Percentiles rank a stretch among this genome's conserved stretches.
phyloP scores from a whole-genome alignment of 2,329 filamentous ascomycete genomes.

The Cytospora paraplurivora region DNA sequence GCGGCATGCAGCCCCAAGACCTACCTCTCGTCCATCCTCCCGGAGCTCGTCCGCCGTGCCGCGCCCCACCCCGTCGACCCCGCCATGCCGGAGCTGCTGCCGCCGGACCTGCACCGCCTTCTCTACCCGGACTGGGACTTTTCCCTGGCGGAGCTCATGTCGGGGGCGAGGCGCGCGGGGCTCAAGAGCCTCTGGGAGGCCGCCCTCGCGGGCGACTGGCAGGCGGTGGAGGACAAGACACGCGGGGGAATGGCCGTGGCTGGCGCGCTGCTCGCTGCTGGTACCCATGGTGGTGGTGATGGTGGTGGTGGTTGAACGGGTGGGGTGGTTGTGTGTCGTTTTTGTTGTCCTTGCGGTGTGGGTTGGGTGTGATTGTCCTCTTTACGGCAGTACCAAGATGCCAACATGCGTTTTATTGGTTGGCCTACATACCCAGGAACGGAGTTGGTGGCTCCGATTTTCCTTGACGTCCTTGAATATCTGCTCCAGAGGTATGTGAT shows the following conservation, averaged over 20 bases:
- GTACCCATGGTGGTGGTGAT: background rate
- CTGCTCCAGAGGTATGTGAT: too few relatives aligned
- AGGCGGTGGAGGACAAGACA: slow-evolving; percentile 13
- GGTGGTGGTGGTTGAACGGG: background rate
- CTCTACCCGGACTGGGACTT: slow-evolving; percentile 9
- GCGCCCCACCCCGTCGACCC: background rate
- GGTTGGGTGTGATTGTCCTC: too few relatives aligned
- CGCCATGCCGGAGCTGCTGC: background rate
- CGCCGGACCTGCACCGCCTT: background rate
- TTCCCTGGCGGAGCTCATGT: slow-evolving; percentile 9
- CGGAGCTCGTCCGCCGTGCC: slow-evolving; percentile 10
- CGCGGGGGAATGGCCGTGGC: background rate
- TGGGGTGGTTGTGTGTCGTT: background rate
- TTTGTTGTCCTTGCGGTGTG: too few relatives aligned
- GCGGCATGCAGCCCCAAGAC: slow-evolving; percentile 8
- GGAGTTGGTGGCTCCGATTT: too few relatives aligned
- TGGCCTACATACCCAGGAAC: too few relatives aligned
- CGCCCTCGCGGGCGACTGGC: slow-evolving; percentile 6
- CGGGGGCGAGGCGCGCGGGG: slow-evolving; percentile 5
- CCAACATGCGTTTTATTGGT: too few relatives aligned
- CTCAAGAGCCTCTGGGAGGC: slow-evolving; percentile 14
- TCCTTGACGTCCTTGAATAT: too few relatives aligned
- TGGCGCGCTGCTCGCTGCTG: background rate
- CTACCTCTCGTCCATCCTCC: slow-evolving; percentile 17
- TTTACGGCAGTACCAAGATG: too few relatives aligned